Conservation (phyloP, 805 yeast species). For the Suhomyces sp. region DNA sequence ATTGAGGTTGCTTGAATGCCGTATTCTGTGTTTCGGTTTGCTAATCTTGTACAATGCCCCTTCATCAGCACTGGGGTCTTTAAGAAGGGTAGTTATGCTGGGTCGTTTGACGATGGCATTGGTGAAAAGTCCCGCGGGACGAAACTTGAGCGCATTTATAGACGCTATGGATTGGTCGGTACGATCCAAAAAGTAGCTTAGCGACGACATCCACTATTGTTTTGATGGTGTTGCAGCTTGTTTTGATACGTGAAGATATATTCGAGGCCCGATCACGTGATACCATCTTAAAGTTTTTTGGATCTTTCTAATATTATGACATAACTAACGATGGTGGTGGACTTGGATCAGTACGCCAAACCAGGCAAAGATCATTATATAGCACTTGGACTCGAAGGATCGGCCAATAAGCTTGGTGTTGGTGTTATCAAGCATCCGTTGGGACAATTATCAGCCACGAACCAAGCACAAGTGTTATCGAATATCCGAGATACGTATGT, state of each 20-base stretch:
- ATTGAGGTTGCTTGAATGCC: neutral
- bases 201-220: constrained; percentile 13
- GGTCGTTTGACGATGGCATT: constrained; percentile 56
- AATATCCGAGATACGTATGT: constrained; percentile 92
- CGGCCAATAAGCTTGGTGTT: constrained; percentile 94
- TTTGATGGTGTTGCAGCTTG: neutral
- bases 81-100: constrained; percentile 51
- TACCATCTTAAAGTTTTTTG: neutral
- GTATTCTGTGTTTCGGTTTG: constrained; percentile 9
- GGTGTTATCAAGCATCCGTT: constrained; percentile 78
- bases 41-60: constrained; percentile 47
- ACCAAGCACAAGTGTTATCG: constrained; percentile 74
- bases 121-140: constrained; percentile 60
- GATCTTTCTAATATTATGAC: neutral
- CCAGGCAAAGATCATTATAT: constrained; percentile 51
- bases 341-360: constrained; percentile 43
- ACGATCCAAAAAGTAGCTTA: constrained; percentile 24
- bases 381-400: constrained; percentile 93
- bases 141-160: constrained; percentile 44
- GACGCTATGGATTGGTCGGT: constrained; percentile 41
- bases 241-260: neutral
- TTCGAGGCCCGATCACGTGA: neutral
- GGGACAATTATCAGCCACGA: constrained; percentile 54
- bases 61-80: constrained; percentile 57
- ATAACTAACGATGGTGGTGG: constrained; percentile 29